phyloP scores from a whole-genome alignment of 306 rosid species.

The Hippophae tibetana region DNA sequence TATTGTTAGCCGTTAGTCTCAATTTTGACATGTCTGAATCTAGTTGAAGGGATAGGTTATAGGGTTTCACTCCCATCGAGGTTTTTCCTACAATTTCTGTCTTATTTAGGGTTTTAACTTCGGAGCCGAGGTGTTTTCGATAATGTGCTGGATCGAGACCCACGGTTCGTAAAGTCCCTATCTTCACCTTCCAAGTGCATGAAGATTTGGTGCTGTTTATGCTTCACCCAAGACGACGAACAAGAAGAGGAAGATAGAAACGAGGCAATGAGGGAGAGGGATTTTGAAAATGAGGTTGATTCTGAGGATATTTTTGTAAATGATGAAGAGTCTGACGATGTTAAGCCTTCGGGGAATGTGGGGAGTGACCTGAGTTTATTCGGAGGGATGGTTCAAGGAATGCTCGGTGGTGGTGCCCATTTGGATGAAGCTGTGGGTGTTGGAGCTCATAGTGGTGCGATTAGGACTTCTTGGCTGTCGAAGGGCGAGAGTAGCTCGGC shows the following conservation, averaged over 20 bases:
- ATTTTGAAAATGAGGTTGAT: constrained; percentile 26
- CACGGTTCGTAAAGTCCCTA: constrained; percentile 27
- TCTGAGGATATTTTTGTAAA: constrained; percentile 19
- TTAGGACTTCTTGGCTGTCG: constrained; percentile 22
- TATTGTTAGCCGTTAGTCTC: background rate
- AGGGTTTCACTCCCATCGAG: constrained; percentile 43
- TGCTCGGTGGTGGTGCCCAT: constrained; percentile 17
- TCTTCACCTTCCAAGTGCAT: constrained; percentile 38
- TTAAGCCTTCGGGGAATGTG: constrained; percentile 11
- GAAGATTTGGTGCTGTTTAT: constrained; percentile 73
- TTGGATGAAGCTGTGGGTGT: constrained; percentile 26
- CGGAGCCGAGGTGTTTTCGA: background rate
- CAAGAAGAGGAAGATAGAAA: constrained; percentile 23
- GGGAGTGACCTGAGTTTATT: constrained; percentile 19
- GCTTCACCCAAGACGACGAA: constrained; percentile 54
- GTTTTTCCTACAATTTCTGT: constrained; percentile 4
- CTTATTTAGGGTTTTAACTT: constrained; percentile 17
- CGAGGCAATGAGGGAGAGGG: constrained; percentile 32
- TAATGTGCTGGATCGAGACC: constrained; percentile 56
- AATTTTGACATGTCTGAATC: background rate
- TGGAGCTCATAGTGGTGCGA: constrained; percentile 18
- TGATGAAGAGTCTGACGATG: constrained; percentile 23
- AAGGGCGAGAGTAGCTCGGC: constrained; percentile 63
- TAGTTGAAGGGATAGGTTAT: constrained; percentile 9
- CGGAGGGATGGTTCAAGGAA: constrained; percentile 35